Evolutionary conservation across 345 rosid genomes (phyloP), one percentile per base, ranked within the genome.

Genomic region (Raphanus sativus): DNA sequence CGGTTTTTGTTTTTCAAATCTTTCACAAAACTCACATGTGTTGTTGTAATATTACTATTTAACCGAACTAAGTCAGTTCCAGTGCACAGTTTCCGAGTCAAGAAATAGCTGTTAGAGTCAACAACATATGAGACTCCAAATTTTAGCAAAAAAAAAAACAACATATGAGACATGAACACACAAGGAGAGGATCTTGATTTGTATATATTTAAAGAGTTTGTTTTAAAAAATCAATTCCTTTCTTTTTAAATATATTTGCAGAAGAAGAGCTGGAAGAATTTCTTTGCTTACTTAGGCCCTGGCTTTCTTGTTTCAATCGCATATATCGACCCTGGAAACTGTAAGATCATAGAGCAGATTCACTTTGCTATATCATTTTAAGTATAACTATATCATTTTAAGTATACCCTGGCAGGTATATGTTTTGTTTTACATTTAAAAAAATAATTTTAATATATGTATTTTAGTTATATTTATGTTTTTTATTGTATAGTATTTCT

Each of bases 291-390:
- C 82, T 83, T 89, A 56, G 98, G 98, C 72, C 99, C 97, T 11
- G 99, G 98, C 54, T 94, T 94, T 80, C 98, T 94, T 61, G 96
- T 94, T 77, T 90, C 94, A 7, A 92, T 94, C 68, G 99, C 98
- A 28, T 94, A 94, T 76, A 94, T 90, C 71, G 99, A 94, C 76
- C 98, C 98, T 69, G 98, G 98, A 86, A 94, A 94, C 69, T 90
- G 98, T 94, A 85, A 87, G 93, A 52, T 62, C 55, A 13, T 48
- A 0, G 58, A 28, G 1, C 42, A 16, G 4, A 36, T 54, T 30
- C 65, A 52, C 4, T 58, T 48, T 65, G 4, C 9, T 67, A 40
- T 60, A 8, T 58, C 11, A 28, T 12, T 67, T 21, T 66, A 21
- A 11, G 4, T 38, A 38, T 74, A 24, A n/a, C n/a, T n/a, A n/a